Base-by-base conservation (phyloP, 345 rosid genomes). In the Cardamine resedifolia region DNA sequence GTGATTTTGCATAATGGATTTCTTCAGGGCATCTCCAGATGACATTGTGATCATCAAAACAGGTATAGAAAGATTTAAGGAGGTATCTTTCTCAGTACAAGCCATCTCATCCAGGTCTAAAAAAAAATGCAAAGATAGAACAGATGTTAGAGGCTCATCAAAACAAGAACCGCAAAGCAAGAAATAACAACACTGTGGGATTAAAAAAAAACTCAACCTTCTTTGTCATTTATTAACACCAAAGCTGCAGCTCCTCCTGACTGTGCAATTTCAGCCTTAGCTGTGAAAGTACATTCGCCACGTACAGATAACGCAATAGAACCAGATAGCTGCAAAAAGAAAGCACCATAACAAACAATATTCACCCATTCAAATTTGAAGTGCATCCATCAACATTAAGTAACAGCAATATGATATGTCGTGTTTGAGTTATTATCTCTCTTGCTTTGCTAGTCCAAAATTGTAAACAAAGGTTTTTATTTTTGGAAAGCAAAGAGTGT, bases 211-310 rank as follows among this genome's bases (percentile, higher is more conserved):
- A 24, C 44, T 55, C 33, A 71, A 96, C 99, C 99, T 82, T 96
- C 97, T 59, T 87, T 56, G 59, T 79, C 84, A 79, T 96, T 92
- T 45, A 92, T 90, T 73, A 96, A 82, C 68, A 96, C 59, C 73
- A 96, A 70, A 18, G 92, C 94, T 2, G 86, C 80, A 72, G 98
- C 99, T 70, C 97, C 96, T 79, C 75, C 91, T 23, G 85, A 56
- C 70, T 90, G 91, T 61, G 96, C 96, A 79, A 86, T 69, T 78
- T 82, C 58, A 73, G 96, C 98, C 77, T 92, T 96, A 23, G 60
- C 62, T 2, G 82, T 82, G 81, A 87, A 96, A 43, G 83, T 71
- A 81, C 99, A 92, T 44, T 86, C 96, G 12, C 99, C 97, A 30
- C 99, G 95, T 45, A 70, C 57, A 53, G 90, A 78, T 70, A 90